A percentile compares a stretch with the other conserved stretches of the same genome.
These are phyloP conservation scores for Mycena rosella DNA, from an alignment of 768 basidiomycete species.

Conservation along the genomic window DNA sequence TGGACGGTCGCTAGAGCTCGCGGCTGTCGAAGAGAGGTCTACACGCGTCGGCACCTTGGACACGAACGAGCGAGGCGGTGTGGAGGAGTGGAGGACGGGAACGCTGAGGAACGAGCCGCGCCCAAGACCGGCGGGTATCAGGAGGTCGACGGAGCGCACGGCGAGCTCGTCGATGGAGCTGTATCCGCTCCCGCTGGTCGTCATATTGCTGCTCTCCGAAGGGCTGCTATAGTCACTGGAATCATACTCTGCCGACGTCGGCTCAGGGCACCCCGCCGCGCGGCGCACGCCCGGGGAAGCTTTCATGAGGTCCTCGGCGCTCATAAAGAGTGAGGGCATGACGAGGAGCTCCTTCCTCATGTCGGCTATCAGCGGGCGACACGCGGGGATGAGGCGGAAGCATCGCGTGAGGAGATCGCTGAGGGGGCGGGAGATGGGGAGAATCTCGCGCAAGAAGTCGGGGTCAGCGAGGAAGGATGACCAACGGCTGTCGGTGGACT, in stretches of 20 bases:
- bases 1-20: not conserved
- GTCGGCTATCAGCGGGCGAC: constrained; percentile 6
- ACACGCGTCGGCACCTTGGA: not conserved
- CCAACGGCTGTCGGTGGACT: constrained; percentile 12
- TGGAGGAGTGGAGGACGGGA: not conserved
- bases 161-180: constrained; percentile 3
- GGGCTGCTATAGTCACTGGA: constrained; percentile 11
- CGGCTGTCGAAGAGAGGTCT: not conserved
- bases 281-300: constrained; percentile 23
- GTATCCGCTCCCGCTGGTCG: constrained; percentile 21
- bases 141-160: not conserved
- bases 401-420: constrained; percentile 21
- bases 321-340: constrained; percentile 13
- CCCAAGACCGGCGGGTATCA: constrained; percentile 1
- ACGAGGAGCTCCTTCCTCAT: constrained; percentile 6
- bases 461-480: constrained; percentile 46
- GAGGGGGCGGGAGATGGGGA: constrained; percentile 59
- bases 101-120: constrained; percentile 3
- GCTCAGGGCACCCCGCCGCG: not conserved
- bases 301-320: constrained; percentile 4
- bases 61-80: not conserved
- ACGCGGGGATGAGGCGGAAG: constrained; percentile 5
- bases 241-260: not conserved
- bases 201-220: not conserved
- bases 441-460: constrained; percentile 61